These are phyloP conservation scores for Blastocystis sp. DNA, from an alignment of 352 stramenopile species.

Conservation along the genomic window DNA sequence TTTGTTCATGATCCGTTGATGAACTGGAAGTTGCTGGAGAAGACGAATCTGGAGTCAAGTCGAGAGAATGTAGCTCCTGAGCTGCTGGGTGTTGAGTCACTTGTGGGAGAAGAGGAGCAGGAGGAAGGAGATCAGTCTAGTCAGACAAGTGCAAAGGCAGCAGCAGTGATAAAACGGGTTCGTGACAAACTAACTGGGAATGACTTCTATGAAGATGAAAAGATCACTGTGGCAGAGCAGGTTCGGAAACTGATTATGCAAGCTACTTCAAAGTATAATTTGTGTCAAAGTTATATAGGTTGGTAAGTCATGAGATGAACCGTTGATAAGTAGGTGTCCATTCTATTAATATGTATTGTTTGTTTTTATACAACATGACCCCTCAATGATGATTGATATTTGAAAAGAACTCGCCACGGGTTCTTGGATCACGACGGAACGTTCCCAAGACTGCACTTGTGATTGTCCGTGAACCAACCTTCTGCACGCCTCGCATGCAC, in stretches of 20 bases:
- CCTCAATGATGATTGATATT: constrained; percentile 34
- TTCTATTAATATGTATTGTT: constrained; percentile 59
- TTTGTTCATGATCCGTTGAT: constrained; percentile 98
- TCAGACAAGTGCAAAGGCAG: constrained; percentile 72
- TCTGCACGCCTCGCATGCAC: constrained; percentile 97
- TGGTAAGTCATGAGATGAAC: constrained; percentile 77
- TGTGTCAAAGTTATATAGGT: constrained; percentile 97
- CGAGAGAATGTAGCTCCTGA: constrained; percentile 25
- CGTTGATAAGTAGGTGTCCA: constrained; percentile 58
- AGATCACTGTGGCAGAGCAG: constrained; percentile 83
- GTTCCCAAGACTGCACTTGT: constrained; percentile 91
- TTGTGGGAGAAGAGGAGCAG: constrained; percentile 45
- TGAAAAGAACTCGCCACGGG: constrained; percentile 81
- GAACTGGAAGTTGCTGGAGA: constrained; percentile 71
- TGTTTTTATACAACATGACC: neutral
- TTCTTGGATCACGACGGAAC: constrained; percentile 79
- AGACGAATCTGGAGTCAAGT: neutral
- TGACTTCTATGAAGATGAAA: constrained; percentile 85
- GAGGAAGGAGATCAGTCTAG: constrained; percentile 32
- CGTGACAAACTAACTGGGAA: constrained; percentile 96
- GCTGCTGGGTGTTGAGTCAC: constrained; percentile 13
- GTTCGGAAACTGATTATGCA: constrained; percentile 96
- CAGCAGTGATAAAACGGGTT: constrained; percentile 88
- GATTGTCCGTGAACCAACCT: constrained; percentile 89
- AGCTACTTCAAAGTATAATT: constrained; percentile 94